A percentile compares a stretch with the other conserved stretches of the same genome.
These are phyloP conservation scores for Aspergillus carbonarius DNA, from an alignment of 2,329 filamentous ascomycete genomes.

Conservation along the genomic window DNA sequence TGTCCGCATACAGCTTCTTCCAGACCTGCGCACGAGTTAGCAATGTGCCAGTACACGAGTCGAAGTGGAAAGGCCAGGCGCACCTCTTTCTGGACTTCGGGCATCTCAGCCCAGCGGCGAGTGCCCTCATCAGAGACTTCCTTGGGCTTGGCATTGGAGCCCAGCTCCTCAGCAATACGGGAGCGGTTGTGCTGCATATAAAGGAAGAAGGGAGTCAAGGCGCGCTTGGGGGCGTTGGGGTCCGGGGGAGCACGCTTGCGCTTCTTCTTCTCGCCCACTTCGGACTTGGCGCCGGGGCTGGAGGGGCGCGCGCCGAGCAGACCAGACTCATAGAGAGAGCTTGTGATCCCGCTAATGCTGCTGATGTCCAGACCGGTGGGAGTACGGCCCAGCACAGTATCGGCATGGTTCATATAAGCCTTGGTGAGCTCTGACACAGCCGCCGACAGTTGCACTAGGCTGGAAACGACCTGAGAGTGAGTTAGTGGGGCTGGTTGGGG, in stretches of 20 bases:
- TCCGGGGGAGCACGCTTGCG: constrained; percentile 84
- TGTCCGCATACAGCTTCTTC: constrained; percentile 58
- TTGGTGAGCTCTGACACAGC: constrained; percentile 76
- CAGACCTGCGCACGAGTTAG: constrained; percentile 45
- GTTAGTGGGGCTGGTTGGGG: constrained; percentile 25
- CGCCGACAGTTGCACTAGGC: constrained; percentile 75
- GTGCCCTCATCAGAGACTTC: constrained; percentile 87
- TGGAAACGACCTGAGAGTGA: constrained; percentile 65
- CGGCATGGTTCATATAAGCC: constrained; percentile 86
- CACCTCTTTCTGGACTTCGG: constrained; percentile 68
- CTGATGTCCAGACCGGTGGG: constrained; percentile 49
- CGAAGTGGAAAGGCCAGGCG: constrained; percentile 19
- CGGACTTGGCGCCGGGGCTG: constrained; percentile 41
- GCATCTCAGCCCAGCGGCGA: constrained; percentile 79
- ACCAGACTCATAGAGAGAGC: constrained; percentile 46
- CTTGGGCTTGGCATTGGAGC: constrained; percentile 73
- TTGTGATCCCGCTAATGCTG: constrained; percentile 39
- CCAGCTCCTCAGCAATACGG: constrained; percentile 77
- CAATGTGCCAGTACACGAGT: neutral
- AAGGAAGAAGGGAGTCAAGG: constrained; percentile 90
- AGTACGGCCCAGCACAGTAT: constrained; percentile 71
- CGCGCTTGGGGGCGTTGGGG: constrained; percentile 91
- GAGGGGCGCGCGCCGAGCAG: constrained; percentile 40
- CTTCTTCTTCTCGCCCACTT: constrained; percentile 73
- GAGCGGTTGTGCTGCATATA: constrained; percentile 87